Percentiles rank a stretch among this genome's conserved stretches.
Evolutionary conservation across 768 basidiomycete species (phyloP).

Genomic region (Agaricus blazei): DNA sequence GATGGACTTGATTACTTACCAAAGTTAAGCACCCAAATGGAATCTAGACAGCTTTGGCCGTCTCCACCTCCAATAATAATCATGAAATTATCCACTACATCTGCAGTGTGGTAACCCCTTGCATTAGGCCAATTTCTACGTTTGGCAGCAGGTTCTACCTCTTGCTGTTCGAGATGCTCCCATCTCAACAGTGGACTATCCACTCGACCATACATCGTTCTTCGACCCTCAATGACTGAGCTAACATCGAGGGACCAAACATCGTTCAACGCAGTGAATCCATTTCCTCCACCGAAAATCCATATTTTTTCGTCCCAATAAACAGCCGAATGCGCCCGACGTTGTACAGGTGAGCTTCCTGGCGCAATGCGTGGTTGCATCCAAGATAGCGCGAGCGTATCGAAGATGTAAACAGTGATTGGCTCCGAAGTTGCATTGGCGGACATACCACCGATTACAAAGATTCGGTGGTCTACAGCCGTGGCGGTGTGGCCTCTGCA

Average conservation of each 20-base stretch:
- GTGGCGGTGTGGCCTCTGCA: constrained; percentile 89
- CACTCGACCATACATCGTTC: constrained; percentile 11
- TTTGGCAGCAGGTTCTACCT: not conserved
- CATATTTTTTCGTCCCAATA: constrained; percentile 69
- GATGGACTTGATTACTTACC: constrained; percentile 42
- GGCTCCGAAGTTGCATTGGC: constrained; percentile 81
- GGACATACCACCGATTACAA: constrained; percentile 84
- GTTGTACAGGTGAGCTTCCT: constrained; percentile 47
- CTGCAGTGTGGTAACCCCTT: constrained; percentile 91
- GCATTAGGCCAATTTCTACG: constrained; percentile 51
- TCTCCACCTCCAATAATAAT: constrained; percentile 89
- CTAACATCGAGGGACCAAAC: constrained; percentile 77
- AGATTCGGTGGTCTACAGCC: constrained; percentile 70
- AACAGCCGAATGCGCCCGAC: constrained; percentile 86
- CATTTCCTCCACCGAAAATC: constrained; percentile 91
- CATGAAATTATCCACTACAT: constrained; percentile 80
- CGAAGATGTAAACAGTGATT: constrained; percentile 76
- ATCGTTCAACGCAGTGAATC: constrained; percentile 81
- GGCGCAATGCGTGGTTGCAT: constrained; percentile 36
- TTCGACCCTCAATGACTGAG: constrained; percentile 19
- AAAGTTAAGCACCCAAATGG: constrained; percentile 82
- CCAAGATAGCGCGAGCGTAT: constrained; percentile 72
- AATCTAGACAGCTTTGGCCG: constrained; percentile 80
- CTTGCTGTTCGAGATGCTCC: constrained; percentile 43
- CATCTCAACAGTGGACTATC: constrained; percentile 23